Base-by-base conservation (phyloP, 75 land plant species). In the Pinus tabuliformis region DNA sequence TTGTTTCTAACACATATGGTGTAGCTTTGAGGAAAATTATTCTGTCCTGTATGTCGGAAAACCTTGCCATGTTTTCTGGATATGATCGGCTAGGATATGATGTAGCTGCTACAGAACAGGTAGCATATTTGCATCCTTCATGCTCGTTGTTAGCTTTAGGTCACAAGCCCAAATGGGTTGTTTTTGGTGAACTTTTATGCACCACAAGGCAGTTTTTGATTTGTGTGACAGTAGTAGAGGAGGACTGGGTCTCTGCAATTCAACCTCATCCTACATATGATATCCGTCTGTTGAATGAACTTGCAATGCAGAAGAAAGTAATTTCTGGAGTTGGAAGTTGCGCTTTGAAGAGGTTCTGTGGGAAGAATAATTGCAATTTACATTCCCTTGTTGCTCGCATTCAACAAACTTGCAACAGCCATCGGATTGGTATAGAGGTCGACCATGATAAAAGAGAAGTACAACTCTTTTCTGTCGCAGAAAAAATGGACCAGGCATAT, bases 51-150 rank as follows among this genome's bases (percentile, higher is more conserved):
- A 85, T 93, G 75, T 61, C 83, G 1, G 91, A 89, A 72, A 93
- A 91, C 84, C 78, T 91, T 3, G 93, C 91, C 14, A 83, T 90
- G 83, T 89, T 82, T 76, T 85, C 93, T 70, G 95, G 95, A 26
- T 81, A 76, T 83, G 93, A 93, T 71, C 76, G 78, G 36, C 77
- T 88, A 77, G 95, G 95, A 58, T 93, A 93, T 87, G 85, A 88
- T 74, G 86, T 93, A 64, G 89, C 90, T 42, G 63, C 78, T 21
- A 85, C 85, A 39, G 89, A 93, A 33, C 84, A 89, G 74, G 72
- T 76, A 80, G 81, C 92, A 28, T 81, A 77, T 70, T 78, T 93
- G 17, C 95, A 93, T 83, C 95, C 95, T 61, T 88, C 95, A 20
- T 83, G 93, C 77, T 90, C 95, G 20, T 64, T 91, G 78, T 62